Base-by-base conservation (phyloP, 345 rosid species). In the Anastatica hierochuntica region DNA sequence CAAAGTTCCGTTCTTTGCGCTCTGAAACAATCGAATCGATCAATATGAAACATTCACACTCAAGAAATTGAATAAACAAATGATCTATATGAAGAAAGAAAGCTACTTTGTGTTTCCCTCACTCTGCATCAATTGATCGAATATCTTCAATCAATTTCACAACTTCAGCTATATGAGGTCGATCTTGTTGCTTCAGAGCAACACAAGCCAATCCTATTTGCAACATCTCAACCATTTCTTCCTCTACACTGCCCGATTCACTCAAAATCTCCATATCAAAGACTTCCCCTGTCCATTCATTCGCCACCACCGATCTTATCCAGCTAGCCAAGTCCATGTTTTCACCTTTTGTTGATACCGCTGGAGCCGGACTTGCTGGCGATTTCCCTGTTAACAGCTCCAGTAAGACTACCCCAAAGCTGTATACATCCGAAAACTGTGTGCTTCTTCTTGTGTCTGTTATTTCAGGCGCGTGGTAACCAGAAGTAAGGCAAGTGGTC, bases 401-500 rank as follows among this genome's bases (percentile, higher is more conserved):
- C 0, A 94, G 75, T 38, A 88, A 34, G 16, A 85, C 88, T 51
- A 88, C 97, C 0, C 97, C 99, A 4, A 94, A 94, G 79, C 94
- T 94, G 78, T 81, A 94, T 49, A 88, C 76, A 67, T 94, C 95
- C 2, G 94, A 78, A 40, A 77, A 64, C 67, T 88, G 94, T 9
- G 82, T 77, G 53, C 94, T 83, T 65, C 79, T 83, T 43, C 95
- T 67, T 2, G 94, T 83, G 73, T 94, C 95, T 9, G 85, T 73
- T 60, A 85, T 85, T 66, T 94, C 94, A 10, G 97, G 99, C n/a
- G 97, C 94, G 5, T 83, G 77, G 62, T 83, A 85, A 35, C 99
- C 99, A 4, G 85, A 84, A 42, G 81, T 79, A 6, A 79, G 79
- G 51, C 77, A 47, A 29, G 74, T 66, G 3, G 79, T 76, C 18